Conservation (phyloP, 306 rosid species). For the Dalbergia cochinchinensis region DNA sequence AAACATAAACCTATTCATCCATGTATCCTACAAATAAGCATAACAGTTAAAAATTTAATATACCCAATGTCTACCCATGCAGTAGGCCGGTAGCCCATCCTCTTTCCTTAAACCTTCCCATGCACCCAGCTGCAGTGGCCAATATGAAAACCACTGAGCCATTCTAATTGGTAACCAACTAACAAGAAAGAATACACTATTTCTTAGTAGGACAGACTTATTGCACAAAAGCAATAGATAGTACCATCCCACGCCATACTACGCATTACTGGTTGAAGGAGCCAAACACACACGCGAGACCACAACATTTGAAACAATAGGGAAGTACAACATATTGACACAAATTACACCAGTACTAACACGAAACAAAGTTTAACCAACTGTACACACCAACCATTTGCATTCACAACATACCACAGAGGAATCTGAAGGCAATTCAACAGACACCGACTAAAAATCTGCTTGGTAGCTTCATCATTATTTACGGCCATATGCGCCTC, state of each 20-base stretch:
- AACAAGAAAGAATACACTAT: background rate
- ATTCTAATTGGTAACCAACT: background rate
- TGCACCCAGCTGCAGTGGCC: background rate
- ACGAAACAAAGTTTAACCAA: background rate
- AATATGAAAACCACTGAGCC: background rate
- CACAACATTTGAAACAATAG: no score
- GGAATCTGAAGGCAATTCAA: constrained; percentile 91
- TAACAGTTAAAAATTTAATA: background rate
- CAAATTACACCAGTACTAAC: background rate
- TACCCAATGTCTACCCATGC: background rate
- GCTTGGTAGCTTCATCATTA: constrained; percentile 89
- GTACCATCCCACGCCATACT: background rate
- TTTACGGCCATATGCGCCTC: constrained; percentile 92
- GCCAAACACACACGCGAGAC: background rate
- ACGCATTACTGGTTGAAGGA: background rate
- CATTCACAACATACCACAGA: constrained; percentile 71
- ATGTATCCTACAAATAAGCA: background rate
- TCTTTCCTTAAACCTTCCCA: background rate
- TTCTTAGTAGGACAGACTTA: constrained; percentile 1
- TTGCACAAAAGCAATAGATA: background rate
- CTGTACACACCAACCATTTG: constrained; percentile 33
- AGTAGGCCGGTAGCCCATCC: background rate
- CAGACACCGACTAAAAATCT: constrained; percentile 93
- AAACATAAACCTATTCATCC: no score
- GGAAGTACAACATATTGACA: background rate